Percentiles rank a stretch among this genome's conserved stretches.
These are phyloP conservation scores for Chaetomium cochliodes DNA, from an alignment of 495 filamentous ascomycete genomes.

Conservation along the genomic window DNA sequence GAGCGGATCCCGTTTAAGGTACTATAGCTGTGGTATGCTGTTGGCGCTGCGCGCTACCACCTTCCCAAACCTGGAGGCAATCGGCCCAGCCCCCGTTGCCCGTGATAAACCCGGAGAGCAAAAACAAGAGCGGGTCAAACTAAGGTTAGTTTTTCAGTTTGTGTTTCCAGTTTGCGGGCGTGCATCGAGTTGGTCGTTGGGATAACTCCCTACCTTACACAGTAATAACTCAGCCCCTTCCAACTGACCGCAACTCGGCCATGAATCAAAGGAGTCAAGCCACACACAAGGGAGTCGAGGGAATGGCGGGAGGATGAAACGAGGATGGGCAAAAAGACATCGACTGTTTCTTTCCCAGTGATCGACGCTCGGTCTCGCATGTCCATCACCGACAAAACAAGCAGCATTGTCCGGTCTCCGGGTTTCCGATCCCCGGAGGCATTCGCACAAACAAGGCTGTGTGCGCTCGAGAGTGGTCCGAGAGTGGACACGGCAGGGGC, in stretches of 20 bases:
- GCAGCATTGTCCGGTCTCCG: neutral
- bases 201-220: no score
- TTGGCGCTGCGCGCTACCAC: slow-evolving; percentile 16
- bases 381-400: neutral
- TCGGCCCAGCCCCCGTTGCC: neutral
- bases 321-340: neutral
- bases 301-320: neutral
- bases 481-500: neutral
- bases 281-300: neutral
- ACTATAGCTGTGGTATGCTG: neutral
- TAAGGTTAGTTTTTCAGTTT: neutral
- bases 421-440: no score
- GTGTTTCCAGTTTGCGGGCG: neutral
- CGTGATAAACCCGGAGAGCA: slow-evolving; percentile 1
- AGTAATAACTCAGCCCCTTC: no score
- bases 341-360: neutral
- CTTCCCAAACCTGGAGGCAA: slow-evolving; percentile 1
- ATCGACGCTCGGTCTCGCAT: neutral
- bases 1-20: neutral
- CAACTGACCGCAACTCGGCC: no score
- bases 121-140: neutral
- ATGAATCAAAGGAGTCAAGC: no score
- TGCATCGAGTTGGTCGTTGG: no score
- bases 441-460: neutral
- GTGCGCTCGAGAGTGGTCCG: neutral